phyloP scores from a whole-genome alignment of 2,329 filamentous ascomycete genomes.

The Fusarium odoratissimum region DNA sequence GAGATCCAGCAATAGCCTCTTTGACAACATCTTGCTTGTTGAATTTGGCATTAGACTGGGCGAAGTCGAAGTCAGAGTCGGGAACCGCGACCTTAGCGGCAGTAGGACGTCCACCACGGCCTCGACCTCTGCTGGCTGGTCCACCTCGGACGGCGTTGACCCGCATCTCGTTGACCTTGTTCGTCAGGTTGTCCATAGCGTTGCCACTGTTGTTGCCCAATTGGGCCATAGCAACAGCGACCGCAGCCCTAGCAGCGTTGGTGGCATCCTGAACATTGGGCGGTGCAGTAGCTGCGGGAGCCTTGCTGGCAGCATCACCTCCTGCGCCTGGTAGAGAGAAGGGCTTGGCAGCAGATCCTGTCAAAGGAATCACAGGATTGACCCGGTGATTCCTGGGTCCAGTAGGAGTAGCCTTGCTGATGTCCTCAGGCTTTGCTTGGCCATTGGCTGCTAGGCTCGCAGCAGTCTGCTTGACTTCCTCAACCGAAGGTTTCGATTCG shows the following conservation, averaged over 20 bases:
- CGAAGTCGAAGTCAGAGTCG: conserved; percentile 92
- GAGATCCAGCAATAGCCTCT: conserved; percentile 86
- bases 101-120: conserved; percentile 58
- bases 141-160: conserved; percentile 63
- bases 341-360: conserved; percentile 57
- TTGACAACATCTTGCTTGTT: conserved; percentile 74
- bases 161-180: conserved; percentile 82
- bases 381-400: conserved; percentile 66
- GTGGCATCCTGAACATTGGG: conserved; percentile 73
- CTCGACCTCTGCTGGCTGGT: conserved; percentile 62
- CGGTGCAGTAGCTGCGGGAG: conserved; percentile 50
- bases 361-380: conserved; percentile 73
- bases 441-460: conserved; percentile 55
- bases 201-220: conserved; percentile 61
- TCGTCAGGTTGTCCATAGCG: conserved; percentile 76
- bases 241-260: conserved; percentile 78
- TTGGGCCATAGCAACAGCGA: conserved; percentile 84
- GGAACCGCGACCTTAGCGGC: conserved; percentile 86
- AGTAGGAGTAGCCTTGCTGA: conserved; percentile 56
- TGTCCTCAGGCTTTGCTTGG: conserved; percentile 50
- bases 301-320: conserved; percentile 51
- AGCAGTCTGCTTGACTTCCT: conserved; percentile 57
- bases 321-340: conserved; percentile 49
- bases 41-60: conserved; percentile 62
- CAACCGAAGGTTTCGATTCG: conserved; percentile 73